phyloP scores from a whole-genome alignment of 768 basidiomycete genomes.

The Tylopilus sp. region DNA sequence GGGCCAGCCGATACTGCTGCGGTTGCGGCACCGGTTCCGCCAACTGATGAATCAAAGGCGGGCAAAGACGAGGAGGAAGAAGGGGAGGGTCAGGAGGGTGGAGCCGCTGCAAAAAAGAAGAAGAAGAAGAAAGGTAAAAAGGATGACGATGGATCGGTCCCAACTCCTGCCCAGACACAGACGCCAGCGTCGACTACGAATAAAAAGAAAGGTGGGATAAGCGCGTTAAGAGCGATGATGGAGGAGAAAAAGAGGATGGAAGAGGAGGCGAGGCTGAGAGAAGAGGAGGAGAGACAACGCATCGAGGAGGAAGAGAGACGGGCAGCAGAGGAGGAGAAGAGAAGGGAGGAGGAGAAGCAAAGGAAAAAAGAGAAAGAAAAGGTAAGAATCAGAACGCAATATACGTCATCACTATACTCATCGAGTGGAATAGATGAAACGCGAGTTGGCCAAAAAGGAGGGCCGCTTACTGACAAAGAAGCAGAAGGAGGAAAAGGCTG shows the following conservation, averaged over 20 bases:
- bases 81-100: constrained; percentile 59
- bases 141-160: constrained; percentile 61
- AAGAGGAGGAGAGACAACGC: constrained; percentile 75
- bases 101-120: constrained; percentile 65
- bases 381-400: constrained; percentile 36
- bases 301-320: constrained; percentile 88
- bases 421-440: constrained; percentile 62
- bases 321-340: constrained; percentile 71
- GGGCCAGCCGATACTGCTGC: constrained; percentile 27
- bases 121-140: constrained; percentile 82
- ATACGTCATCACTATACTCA: not conserved
- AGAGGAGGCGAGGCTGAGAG: constrained; percentile 69
- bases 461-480: constrained; percentile 95
- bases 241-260: constrained; percentile 87
- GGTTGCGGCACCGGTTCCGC: constrained; percentile 13
- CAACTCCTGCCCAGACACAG: constrained; percentile 32
- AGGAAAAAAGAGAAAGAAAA: constrained; percentile 87
- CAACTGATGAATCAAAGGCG: constrained; percentile 28
- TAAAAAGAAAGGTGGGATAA: constrained; percentile 78
- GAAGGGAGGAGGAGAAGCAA: constrained; percentile 80
- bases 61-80: constrained; percentile 61
- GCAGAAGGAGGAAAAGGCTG: constrained; percentile 90
- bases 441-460: constrained; percentile 88
- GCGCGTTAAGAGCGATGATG: constrained; percentile 86
- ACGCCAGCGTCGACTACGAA: constrained; percentile 36